Evolutionary conservation across 139 green algal genomes (phyloP).

Genomic region (Micractinium conductrix): DNA sequence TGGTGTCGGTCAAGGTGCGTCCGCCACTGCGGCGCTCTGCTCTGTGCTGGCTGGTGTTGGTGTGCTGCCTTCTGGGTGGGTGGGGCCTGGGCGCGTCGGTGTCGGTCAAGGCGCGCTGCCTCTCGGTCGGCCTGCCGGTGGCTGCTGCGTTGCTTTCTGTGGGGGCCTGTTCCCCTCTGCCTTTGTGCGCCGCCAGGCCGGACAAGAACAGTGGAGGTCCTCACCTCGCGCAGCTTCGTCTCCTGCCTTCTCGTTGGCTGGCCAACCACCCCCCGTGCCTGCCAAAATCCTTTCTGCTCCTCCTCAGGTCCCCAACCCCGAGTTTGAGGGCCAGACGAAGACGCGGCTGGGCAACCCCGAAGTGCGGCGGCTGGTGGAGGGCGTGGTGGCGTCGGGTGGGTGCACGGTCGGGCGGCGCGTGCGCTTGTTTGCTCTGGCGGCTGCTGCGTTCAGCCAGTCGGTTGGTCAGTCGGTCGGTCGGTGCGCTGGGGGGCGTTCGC

Average conservation of each 20-base stretch:
- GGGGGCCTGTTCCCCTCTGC: too few relatives aligned
- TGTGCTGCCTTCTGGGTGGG: neutral
- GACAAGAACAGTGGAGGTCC: too few relatives aligned
- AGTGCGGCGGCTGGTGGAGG: slow-evolving; percentile 85
- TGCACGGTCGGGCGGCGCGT: too few relatives aligned
- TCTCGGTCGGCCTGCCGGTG: neutral
- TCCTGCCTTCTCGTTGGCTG: too few relatives aligned
- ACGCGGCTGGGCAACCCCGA: slow-evolving; percentile 95
- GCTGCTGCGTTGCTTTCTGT: neutral
- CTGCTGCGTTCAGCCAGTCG: too few relatives aligned
- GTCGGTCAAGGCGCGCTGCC: slow-evolving; percentile 68
- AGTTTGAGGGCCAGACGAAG: slow-evolving; percentile 99
- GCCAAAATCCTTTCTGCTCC: neutral
- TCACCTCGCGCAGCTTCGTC: too few relatives aligned
- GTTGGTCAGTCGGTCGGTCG: too few relatives aligned
- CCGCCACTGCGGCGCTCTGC: neutral
- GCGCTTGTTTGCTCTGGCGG: too few relatives aligned
- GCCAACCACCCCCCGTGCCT: too few relatives aligned
- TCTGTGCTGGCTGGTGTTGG: neutral
- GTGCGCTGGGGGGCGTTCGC: too few relatives aligned
- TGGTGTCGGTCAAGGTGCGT: slow-evolving; percentile 80
- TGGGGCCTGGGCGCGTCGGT: slow-evolving; percentile 76
- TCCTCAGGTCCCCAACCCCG: slow-evolving; percentile 80
- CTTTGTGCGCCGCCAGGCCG: too few relatives aligned
- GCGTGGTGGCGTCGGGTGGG: slow-evolving; percentile 48